Percentiles rank a stretch among this genome's conserved stretches.
phyloP scores from a whole-genome alignment of 495 filamentous ascomycete genomes.

The Podospora pseudoanserina region DNA sequence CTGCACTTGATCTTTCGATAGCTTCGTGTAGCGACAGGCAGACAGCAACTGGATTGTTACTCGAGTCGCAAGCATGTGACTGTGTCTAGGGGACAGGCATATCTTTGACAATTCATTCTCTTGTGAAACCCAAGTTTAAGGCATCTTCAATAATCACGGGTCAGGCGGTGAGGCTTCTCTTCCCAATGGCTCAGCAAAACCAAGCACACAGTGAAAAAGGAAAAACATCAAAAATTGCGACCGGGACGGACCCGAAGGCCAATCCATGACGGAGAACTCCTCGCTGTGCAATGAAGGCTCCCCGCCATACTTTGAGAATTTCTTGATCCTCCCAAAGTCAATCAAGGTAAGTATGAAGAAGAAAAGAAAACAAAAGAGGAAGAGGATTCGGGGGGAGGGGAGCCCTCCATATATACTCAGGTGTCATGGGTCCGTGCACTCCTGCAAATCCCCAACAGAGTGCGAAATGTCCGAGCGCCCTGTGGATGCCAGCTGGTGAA shows the following conservation, averaged over 20 bases:
- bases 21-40: not conserved
- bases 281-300: conserved; percentile 28
- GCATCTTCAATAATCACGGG: no score
- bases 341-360: conserved; percentile 32
- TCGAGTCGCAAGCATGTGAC: not conserved
- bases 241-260: conserved; percentile 28
- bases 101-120: not conserved
- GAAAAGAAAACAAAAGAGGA: conserved; percentile 23
- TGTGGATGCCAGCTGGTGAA: not conserved
- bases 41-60: not conserved
- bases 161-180: conserved; percentile 8
- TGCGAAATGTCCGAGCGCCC: not conserved
- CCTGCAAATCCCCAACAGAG: conserved; percentile 10
- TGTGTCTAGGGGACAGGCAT: not conserved
- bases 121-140: no score
- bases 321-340: conserved; percentile 24
- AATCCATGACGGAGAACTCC: conserved; percentile 25
- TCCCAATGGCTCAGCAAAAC: conserved; percentile 22
- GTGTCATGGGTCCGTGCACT: conserved; percentile 14
- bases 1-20: not conserved
- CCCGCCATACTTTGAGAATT: conserved; percentile 19
- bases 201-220: conserved; percentile 24
- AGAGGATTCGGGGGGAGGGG: conserved; percentile 7
- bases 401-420: conserved; percentile 4
- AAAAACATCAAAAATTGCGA: conserved; percentile 27